Conservation (phyloP, 73 alveolate species). For the Blepharisma japonicum region DNA sequence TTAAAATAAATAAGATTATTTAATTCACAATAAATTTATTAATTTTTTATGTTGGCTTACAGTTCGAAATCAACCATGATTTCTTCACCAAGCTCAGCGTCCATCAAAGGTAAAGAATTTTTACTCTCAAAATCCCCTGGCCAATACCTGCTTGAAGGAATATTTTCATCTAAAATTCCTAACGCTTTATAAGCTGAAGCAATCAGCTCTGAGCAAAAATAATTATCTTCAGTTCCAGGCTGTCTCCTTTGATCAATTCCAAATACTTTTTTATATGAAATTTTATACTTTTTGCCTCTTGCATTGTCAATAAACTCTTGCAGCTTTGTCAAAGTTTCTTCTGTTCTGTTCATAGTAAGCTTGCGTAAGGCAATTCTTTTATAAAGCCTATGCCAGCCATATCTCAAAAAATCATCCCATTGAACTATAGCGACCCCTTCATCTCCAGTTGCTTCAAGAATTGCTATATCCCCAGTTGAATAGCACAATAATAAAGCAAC, state of each 20-base stretch:
- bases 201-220: constrained; percentile 79
- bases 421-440: constrained; percentile 56
- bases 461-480: constrained; percentile 49
- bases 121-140: constrained; percentile 52
- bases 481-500: constrained; percentile 67
- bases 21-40: no score
- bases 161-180: constrained; percentile 50
- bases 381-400: constrained; percentile 50
- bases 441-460: constrained; percentile 70
- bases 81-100: constrained; percentile 16
- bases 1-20: no score
- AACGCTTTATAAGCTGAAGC: constrained; percentile 76
- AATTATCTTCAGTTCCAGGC: constrained; percentile 42
- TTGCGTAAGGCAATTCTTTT: constrained; percentile 54
- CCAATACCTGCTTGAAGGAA: constrained; percentile 51
- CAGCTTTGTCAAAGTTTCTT: background rate
- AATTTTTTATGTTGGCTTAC: background rate
- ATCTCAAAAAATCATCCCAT: constrained; percentile 54
- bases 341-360: constrained; percentile 44
- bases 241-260: constrained; percentile 35
- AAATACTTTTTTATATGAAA: constrained; percentile 40
- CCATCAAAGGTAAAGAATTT: background rate
- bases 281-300: constrained; percentile 49
- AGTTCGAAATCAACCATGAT: background rate
- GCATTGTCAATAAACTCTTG: constrained; percentile 30